Evolutionary conservation across 2,329 filamentous ascomycete species (phyloP), one percentile per base, ranked within the genome.

Genomic region (Penicillium sp.): DNA sequence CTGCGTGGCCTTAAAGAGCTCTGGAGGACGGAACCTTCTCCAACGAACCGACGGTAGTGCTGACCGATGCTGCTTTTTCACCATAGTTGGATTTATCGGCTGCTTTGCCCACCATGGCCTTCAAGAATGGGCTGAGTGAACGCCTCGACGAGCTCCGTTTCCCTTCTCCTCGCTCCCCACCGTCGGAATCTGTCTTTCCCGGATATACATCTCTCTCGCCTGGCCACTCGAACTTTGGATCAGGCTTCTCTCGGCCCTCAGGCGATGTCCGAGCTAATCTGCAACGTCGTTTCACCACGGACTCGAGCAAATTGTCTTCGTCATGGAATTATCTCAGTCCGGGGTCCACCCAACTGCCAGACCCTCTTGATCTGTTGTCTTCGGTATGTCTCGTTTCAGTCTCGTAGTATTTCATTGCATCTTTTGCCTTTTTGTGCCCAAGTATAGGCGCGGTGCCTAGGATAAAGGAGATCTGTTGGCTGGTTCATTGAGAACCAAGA

Each of bases 271-370:
- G 93, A 77, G 86, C 87, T 63, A 88, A 87, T 69, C 83, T 98
- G 74, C 91, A 93, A 77, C 89, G 94, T 72, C 89, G 94, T 73
- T 98, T 98, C 79, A 98, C 94, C 64, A 95, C 93, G 58, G 96
- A 96, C 79, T 88, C 91, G 79, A 84, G 91, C 78, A 85, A 92
- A 83, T 81, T 94, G 78, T 89, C 61, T 6, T 61, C 90, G 76
- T 91, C 89, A 73, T 81, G 91, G 77, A 85, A 83, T 58, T 84
- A 85, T 61, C 79, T 93, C 70, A 85, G 82, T 49, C 83, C 85
- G 73, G 80, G 83, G 69, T 74, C 82, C 54, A 75, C 78, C 59
- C 82, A 83, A 70, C 75, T 81, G 54, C 79, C 82, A 49, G 84
- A 86, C 72, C 79, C 80, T 50, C 61, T 81, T 60, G 83, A 85